phyloP scores from a whole-genome alignment of 2,329 filamentous ascomycete genomes.

The Fusarium marasasianum region DNA sequence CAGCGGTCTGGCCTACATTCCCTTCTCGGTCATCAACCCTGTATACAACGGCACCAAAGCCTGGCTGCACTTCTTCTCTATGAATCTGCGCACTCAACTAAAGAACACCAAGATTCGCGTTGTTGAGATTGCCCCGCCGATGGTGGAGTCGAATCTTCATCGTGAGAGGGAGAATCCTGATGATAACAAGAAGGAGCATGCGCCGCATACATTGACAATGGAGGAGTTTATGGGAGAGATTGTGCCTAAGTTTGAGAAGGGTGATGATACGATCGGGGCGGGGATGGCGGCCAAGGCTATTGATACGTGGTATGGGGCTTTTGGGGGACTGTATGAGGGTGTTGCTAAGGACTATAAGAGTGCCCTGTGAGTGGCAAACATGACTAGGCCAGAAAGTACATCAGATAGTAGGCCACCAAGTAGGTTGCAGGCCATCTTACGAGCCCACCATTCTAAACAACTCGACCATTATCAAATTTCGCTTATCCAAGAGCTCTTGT shows the following conservation, averaged over 20 bases:
- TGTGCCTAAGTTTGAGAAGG: constrained; percentile 54
- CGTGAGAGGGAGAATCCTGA: constrained; percentile 64
- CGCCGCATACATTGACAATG: constrained; percentile 52
- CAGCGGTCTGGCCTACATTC: constrained; percentile 62
- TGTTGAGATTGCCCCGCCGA: constrained; percentile 65
- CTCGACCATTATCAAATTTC: neutral
- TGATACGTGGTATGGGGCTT: constrained; percentile 54
- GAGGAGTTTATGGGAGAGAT: constrained; percentile 65
- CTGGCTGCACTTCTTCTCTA: constrained; percentile 65
- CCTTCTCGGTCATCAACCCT: constrained; percentile 63
- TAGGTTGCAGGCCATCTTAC: neutral
- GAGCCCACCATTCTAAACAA: neutral
- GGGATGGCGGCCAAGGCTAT: constrained; percentile 53
- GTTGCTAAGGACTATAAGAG: neutral
- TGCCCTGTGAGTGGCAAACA: neutral
- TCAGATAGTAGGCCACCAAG: neutral
- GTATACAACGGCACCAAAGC: constrained; percentile 70
- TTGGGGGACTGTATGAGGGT: constrained; percentile 44
- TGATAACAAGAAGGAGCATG: constrained; percentile 68
- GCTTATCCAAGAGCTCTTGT: neutral
- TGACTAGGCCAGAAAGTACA: neutral
- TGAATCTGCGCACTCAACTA: constrained; percentile 64
- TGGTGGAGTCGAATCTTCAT: constrained; percentile 64
- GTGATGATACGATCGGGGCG: constrained; percentile 59
- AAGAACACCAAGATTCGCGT: constrained; percentile 54